Percentiles rank a stretch among this genome's conserved stretches.
Conservation (phyloP, 192 early-diverging fungal species). For the Mortierella hygrophila region DNA sequence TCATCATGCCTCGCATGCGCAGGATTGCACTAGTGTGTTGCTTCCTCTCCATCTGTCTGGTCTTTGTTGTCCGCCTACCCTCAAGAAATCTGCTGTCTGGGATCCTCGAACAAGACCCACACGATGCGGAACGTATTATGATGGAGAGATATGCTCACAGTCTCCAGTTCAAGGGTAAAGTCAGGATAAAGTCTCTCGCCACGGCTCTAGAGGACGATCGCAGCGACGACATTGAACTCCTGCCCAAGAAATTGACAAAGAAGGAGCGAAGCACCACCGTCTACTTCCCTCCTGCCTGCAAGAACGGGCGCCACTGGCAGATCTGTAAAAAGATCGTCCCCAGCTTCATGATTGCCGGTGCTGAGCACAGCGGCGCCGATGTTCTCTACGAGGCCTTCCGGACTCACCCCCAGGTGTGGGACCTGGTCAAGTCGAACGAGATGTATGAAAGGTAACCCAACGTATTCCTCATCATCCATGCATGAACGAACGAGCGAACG, state of each 20-base stretch:
- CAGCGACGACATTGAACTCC: constrained; percentile 28
- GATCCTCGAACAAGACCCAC: constrained; percentile 46
- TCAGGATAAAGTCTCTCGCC: constrained; percentile 55
- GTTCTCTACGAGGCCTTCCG: constrained; percentile 60
- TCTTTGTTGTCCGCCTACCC: constrained; percentile 40
- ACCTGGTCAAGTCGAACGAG: constrained; percentile 54
- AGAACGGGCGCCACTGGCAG: constrained; percentile 53
- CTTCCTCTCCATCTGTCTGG: constrained; percentile 51
- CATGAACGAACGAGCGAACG: neutral
- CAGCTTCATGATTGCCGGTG: constrained; percentile 67
- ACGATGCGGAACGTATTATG: constrained; percentile 57
- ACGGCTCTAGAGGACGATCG: constrained; percentile 41
- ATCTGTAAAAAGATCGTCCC: constrained; percentile 66
- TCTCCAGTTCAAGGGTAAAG: constrained; percentile 54
- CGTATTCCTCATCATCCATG: neutral
- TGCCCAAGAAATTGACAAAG: constrained; percentile 42
- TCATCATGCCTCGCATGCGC: constrained; percentile 55
- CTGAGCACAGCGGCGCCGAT: constrained; percentile 56
- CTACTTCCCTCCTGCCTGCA: constrained; percentile 61
- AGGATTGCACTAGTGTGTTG: constrained; percentile 52
- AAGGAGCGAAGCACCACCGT: constrained; percentile 54
- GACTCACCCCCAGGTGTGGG: constrained; percentile 62
- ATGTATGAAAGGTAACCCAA: constrained; percentile 47
- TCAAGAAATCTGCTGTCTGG: constrained; percentile 42
- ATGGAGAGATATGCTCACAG: constrained; percentile 57